Evolutionary conservation across 2,329 filamentous ascomycete species (phyloP), one percentile per base, ranked within the genome.

Genomic region (Ceratocystis lukuohia): DNA sequence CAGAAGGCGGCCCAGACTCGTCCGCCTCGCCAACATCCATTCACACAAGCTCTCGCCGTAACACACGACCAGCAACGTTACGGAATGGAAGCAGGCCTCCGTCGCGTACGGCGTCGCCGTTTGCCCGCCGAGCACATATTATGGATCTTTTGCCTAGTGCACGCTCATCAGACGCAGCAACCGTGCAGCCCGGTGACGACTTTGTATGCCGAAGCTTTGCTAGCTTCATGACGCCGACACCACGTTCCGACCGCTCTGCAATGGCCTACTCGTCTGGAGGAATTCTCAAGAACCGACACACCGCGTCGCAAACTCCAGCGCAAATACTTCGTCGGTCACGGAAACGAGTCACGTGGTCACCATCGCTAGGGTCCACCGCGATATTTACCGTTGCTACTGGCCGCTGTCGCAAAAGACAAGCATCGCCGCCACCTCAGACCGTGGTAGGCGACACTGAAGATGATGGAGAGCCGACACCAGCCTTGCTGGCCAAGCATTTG

Each of bases 301-400:
- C 17, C 10, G 28, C 62, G 6, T 53, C 53, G n/a, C 53, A 33
- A 61, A 33, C 41, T 7, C 12, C 33, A 15, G 17, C 57, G 3
- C 56, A 63, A 25, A 33, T 59, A 7, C 28, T 46, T 20, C 46
- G 56, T 8, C 41, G 56, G 4, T 25, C 53, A 53, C 45, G 64
- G n/a, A 74, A 74, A 61, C 72, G 73, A 5, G 77, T 79, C 5
- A 74, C 74, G 1, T 79, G 77, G 73, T 76, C 74, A 3, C 70
- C 72, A 1, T 25, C 64, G n/a, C 41, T 68, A 41, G 66, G 64
- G 28, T 66, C 61, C 5, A 66, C 64, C 25, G 59, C 64, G 6
- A 65, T 68, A 25, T 65, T 68, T 33, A 66, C 66, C 3, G 65
- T 67, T 28, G 46, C 44, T 15, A 62, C 56, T 10, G 66, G 66